phyloP scores from a whole-genome alignment of 805 yeast species.

The Ogataea ramenticola region DNA sequence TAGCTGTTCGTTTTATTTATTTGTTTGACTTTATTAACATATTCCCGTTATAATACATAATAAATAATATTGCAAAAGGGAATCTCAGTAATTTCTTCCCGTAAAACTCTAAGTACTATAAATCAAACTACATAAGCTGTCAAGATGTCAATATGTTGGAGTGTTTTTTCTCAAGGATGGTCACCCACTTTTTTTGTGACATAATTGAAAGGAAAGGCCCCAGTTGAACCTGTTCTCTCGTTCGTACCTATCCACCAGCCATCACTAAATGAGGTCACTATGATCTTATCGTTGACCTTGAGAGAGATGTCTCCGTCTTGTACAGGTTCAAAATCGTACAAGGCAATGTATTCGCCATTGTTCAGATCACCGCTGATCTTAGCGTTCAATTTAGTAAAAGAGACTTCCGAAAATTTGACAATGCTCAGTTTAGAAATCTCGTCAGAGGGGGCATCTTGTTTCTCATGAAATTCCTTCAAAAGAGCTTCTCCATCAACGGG shows the following conservation, averaged over 20 bases:
- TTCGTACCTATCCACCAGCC: conserved; percentile 39
- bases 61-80: too few species aligned
- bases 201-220: conserved; percentile 42
- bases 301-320: conserved; percentile 37
- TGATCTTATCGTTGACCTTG: conserved; percentile 34
- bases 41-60: too few species aligned
- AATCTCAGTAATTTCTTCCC: too few species aligned
- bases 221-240: conserved; percentile 30
- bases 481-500: conserved; percentile 1
- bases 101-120: too few species aligned
- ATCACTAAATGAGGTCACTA: conserved; percentile 27
- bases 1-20: too few species aligned
- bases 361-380: not conserved
- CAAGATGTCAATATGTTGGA: too few species aligned
- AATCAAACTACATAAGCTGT: too few species aligned
- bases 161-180: too few species aligned
- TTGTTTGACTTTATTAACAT: too few species aligned
- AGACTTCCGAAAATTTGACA: conserved; percentile 10
- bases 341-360: conserved; percentile 28
- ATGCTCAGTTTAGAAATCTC: conserved; percentile 7
- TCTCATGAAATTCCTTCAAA: conserved; percentile 1
- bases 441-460: conserved; percentile 4
- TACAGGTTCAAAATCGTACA: conserved; percentile 30
- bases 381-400: conserved; percentile 7
- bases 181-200: conserved; percentile 17